Base-by-base conservation (phyloP, 371 early-diverging fungal species). In the Mortierella sp. region DNA sequence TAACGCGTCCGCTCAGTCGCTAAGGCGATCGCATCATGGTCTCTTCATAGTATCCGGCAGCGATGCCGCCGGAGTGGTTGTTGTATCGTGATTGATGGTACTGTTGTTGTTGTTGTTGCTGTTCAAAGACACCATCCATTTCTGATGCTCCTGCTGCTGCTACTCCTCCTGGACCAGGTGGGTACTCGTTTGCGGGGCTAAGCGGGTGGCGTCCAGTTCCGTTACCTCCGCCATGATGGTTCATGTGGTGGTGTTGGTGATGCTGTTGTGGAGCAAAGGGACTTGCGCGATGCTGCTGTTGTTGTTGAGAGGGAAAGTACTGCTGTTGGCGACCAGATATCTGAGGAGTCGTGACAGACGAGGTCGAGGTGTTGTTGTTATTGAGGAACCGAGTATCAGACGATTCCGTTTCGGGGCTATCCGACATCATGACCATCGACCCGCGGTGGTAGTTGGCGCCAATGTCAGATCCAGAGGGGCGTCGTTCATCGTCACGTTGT, bases 1-100 rank as follows among this genome's bases (percentile, higher is more conserved):
- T 63, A 29, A 35, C 65, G 65, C 65, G 7, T 18, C 11, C 35
- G 41, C 24, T 18, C 43, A 24, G 48, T 43, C 1, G 21, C 48
- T 80, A 80, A 4, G 80, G 80, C 44, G 81, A 81, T 7, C 73
- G 32, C 81, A 76, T 81, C 32, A 70, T 68, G 16, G 77, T 46
- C 74, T 81, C 81, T 32, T 76, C 72, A 51, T 74, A 68, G 72
- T 72, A 76, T 54, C 74, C 76, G 65, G 55, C n/a, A 16, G 72
- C 71, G 38, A 35, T 46, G 43, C 48, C 44, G 43, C 48, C 41
- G 24, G 21, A 35, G 63, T 63, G n/a, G 18, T 41, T 38, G 55
- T 5, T 74, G 27, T 74, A 41, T 16, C 68, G 78, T n/a, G 74
- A 56, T 14, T 71, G 72, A 5, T 63, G 27, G 10, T 38, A 46